Percentiles rank a stretch among this genome's conserved stretches.
Conservation (phyloP, 2,329 filamentous ascomycete species). For the Epichloe gansuensis region DNA sequence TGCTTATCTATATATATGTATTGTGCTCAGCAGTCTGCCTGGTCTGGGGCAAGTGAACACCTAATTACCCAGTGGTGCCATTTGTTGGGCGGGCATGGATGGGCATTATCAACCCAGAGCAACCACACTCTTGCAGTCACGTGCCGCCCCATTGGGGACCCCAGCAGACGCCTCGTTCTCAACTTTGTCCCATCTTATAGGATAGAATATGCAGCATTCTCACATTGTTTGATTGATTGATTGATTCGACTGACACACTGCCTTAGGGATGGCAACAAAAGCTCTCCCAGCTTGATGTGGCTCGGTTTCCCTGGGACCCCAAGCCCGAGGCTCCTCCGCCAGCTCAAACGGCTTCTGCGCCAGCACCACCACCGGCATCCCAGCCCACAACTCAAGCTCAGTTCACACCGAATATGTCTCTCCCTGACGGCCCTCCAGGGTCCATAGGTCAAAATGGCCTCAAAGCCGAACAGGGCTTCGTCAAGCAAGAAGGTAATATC, state of each 20-base stretch:
- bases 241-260: slow-evolving; percentile 6
- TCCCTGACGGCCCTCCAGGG: slow-evolving; percentile 19
- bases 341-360: slow-evolving; percentile 22
- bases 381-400: slow-evolving; percentile 16
- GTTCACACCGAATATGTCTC: slow-evolving; percentile 20
- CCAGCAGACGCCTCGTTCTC: background rate
- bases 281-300: slow-evolving; percentile 72
- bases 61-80: no score
- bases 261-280: slow-evolving; percentile 85
- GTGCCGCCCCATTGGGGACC: slow-evolving; percentile 3
- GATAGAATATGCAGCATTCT: background rate
- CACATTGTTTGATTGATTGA: slow-evolving; percentile 2
- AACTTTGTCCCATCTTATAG: background rate
- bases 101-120: background rate
- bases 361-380: slow-evolving; percentile 12
- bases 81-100: no score
- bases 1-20: background rate
- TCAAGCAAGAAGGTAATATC: slow-evolving; percentile 37
- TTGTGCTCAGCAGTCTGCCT: no score
- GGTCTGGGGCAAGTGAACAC: no score
- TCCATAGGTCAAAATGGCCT: slow-evolving; percentile 22
- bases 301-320: slow-evolving; percentile 91
- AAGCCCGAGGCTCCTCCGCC: slow-evolving; percentile 49
- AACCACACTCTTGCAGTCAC: slow-evolving; percentile 1
- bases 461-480: slow-evolving; percentile 30